Base-by-base conservation (phyloP, 169 alveolate species). In the Cytauxzoon felis region DNA sequence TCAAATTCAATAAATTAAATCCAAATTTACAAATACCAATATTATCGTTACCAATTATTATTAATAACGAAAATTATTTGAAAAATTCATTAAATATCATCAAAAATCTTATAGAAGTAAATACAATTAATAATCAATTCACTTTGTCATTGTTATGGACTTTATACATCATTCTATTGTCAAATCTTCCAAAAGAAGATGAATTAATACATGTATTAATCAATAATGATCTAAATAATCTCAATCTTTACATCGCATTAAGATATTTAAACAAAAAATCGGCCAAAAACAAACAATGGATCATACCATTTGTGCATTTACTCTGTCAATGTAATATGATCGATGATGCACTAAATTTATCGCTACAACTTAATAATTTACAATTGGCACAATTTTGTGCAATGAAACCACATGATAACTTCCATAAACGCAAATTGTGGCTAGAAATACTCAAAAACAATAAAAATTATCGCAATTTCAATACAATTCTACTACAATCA, bases 271-370 rank as follows among this genome's bases (percentile, higher is more conserved):
- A 59, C 54, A n/a, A 34, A 36, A 66, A 66, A 36, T 66, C 80
- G 9, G 4, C 52, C 13, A 21, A 23, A 11, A 60, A 60, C 57
- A 23, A 66, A 8, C 67, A 73, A 13, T 73, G 83, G 83, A 26
- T 32, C 30, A 78, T 57, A 24, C 78, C 83, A 3, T 73, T 76
- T 53, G 67, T 66, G 33, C 71, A 30, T 34, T 60, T 76, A 40
- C 80, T 54, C 50, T 59, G 86, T 49, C 24, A 66, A 23, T 65
- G 79, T 30, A 80, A 80, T 50, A 54, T 65, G 72, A 47, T 61
- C 47, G 75, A 66, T 48, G 86, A 76, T 42, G 86, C 86, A 9
- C 67, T 76, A 29, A 80, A 76, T 23, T 21, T 65, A 56, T 67
- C 86, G 2, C 66, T 76, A 3, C 32, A 56, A 33, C 65, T 56